Base-by-base conservation (phyloP, 208 protist genomes). In the Strigomonas culicis region DNA sequence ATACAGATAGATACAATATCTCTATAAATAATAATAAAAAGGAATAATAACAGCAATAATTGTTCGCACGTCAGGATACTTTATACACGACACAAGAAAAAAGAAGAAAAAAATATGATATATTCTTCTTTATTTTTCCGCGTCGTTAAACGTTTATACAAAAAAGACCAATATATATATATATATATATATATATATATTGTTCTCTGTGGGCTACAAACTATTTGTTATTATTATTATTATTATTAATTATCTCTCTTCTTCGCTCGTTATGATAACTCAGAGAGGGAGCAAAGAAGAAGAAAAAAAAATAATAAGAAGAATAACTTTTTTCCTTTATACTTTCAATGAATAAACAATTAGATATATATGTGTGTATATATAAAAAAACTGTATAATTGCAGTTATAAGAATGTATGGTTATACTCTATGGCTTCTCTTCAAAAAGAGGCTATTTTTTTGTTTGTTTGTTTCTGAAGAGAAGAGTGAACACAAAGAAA, bases 251-350 rank as follows among this genome's bases (percentile, higher is more conserved):
- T 30, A 30, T 55, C 8, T 55, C 25, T 13, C 25, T 10, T 22
- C 22, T 10, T 19, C 25, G n/a, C 49, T 55, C 49, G 19, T 22
- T 22, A 15, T 22, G 41, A 47, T 13, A 47, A 19, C 15, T 21
- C 19, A 19, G 41, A 19, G 41, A 47, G 19, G 41, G 19, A 19
- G 41, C 13, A 47, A 19, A 47, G 41, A 19, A 47, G 41, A 19
- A 19, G 41, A 47, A 47, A 94, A 86, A 30, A 22, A 7, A 58
- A 64, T 15, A 53, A 53, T 49, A 55, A 59, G 17, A 59, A 59
- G 30, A 24, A 66, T 4, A 1, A 46, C 3, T 50, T 25, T 66
- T 57, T 59, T 52, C 49, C n/a, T 58, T 58, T 63, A 15, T 63
- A 32, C 36, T 51, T 63, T 8, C 24, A 34, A 59, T 32, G 19